A percentile compares a stretch with the other conserved stretches of the same genome.
Conservation (phyloP, 83 land plant genomes). For the Diphasiastrum complanatum region DNA sequence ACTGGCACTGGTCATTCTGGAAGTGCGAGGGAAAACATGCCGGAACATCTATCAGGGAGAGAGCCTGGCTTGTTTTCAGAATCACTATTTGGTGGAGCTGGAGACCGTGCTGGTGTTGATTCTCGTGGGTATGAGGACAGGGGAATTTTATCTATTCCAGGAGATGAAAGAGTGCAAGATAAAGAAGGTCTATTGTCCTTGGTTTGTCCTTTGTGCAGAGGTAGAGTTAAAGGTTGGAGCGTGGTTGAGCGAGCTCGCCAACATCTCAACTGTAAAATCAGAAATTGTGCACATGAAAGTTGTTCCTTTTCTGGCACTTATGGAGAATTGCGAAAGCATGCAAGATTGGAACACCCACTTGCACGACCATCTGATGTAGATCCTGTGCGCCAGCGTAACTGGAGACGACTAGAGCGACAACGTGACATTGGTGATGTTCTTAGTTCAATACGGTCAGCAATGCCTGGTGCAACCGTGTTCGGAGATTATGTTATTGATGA, state of each 20-base stretch:
- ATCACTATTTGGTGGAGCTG: background rate
- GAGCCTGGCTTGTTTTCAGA: too few species aligned
- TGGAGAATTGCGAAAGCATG: constrained; percentile 33
- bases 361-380: constrained; percentile 31
- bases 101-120: background rate
- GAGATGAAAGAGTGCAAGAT: background rate
- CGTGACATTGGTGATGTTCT: constrained; percentile 30
- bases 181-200: constrained; percentile 11
- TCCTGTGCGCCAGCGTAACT: constrained; percentile 19
- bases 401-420: constrained; percentile 34
- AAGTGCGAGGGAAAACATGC: too few species aligned
- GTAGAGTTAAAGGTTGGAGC: constrained; percentile 30
- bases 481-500: constrained; percentile 33
- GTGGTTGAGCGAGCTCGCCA: constrained; percentile 25
- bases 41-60: background rate
- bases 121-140: constrained; percentile 1
- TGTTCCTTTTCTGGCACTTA: constrained; percentile 21
- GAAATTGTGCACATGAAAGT: constrained; percentile 24
- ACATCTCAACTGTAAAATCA: constrained; percentile 21
- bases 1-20: too few species aligned
- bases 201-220: constrained; percentile 31
- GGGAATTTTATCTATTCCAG: background rate
- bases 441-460: constrained; percentile 25
- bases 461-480: constrained; percentile 30
- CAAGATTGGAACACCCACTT: constrained; percentile 23